These are phyloP conservation scores for Podospora anserina DNA, from an alignment of 495 filamentous ascomycete genomes.

Conservation along the genomic window DNA sequence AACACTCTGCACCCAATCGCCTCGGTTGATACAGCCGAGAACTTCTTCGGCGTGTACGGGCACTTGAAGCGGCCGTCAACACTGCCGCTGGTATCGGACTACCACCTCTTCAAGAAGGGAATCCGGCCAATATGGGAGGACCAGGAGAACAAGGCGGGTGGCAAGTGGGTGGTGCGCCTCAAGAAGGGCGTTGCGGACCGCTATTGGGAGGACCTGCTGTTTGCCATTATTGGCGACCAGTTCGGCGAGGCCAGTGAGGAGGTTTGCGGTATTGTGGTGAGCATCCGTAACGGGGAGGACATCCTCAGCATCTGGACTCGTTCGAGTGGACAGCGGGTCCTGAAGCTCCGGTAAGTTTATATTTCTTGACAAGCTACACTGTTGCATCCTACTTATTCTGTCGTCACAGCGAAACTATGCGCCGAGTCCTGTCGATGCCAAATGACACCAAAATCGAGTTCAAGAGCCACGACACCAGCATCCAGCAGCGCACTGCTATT, in stretches of 20 bases:
- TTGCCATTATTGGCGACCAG: slow-evolving; percentile 91
- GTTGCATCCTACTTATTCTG: slow-evolving; percentile 10
- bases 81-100: slow-evolving; percentile 90
- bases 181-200: slow-evolving; percentile 96
- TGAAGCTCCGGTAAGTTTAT: slow-evolving; percentile 82
- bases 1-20: slow-evolving; percentile 89
- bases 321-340: slow-evolving; percentile 84
- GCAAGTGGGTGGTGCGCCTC: slow-evolving; percentile 93
- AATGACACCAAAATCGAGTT: slow-evolving; percentile 86
- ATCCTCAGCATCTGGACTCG: slow-evolving; percentile 97
- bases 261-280: slow-evolving; percentile 89
- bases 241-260: slow-evolving; percentile 92
- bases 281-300: slow-evolving; percentile 92
- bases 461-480: slow-evolving; percentile 85
- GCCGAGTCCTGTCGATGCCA: slow-evolving; percentile 79
- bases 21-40: slow-evolving; percentile 74
- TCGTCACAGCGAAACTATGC: slow-evolving; percentile 76
- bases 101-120: slow-evolving; percentile 96
- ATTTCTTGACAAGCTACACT: slow-evolving; percentile 12
- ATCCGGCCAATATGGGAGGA: slow-evolving; percentile 98
- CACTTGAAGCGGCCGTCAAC: slow-evolving; percentile 87
- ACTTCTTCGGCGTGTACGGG: slow-evolving; percentile 88
- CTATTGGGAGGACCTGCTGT: slow-evolving; percentile 94
- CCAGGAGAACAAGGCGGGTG: slow-evolving; percentile 90
- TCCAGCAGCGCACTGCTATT: slow-evolving; percentile 74